Conservation (phyloP, 2,329 filamentous ascomycete genomes). For the Neonectria coccinea region DNA sequence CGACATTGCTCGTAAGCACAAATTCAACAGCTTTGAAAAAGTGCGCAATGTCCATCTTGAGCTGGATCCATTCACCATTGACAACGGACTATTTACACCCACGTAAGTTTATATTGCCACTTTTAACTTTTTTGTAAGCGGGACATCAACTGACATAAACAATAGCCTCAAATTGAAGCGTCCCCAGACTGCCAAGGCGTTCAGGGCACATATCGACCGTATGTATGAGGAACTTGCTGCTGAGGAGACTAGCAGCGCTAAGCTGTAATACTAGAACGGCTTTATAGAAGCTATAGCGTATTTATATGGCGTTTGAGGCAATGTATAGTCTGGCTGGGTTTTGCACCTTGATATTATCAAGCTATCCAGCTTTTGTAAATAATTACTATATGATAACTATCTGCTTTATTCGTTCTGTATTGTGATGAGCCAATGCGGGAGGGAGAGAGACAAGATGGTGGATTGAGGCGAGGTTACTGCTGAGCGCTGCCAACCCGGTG, state of each 20-base stretch:
- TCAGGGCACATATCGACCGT: slow-evolving; percentile 63
- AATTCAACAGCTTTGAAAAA: slow-evolving; percentile 92
- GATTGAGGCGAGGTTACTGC: too few relatives aligned
- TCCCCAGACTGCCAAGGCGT: slow-evolving; percentile 65
- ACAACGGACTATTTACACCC: slow-evolving; percentile 89
- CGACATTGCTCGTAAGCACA: slow-evolving; percentile 81
- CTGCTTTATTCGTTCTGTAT: background rate
- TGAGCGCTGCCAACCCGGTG: too few relatives aligned
- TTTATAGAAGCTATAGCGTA: slow-evolving; percentile 2
- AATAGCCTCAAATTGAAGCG: slow-evolving; percentile 70
- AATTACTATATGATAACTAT: background rate
- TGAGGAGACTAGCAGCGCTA: slow-evolving; percentile 35
- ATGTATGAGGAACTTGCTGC: slow-evolving; percentile 66
- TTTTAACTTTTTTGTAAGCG: background rate
- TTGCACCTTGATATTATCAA: background rate
- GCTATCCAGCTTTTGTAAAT: background rate
- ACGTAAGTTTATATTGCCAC: slow-evolving; percentile 72
- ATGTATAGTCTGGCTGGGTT: background rate
- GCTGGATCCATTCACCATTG: slow-evolving; percentile 90
- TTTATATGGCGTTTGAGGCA: slow-evolving; percentile 10
- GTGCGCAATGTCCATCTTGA: slow-evolving; percentile 80
- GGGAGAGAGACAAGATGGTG: too few relatives aligned
- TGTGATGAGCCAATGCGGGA: too few relatives aligned
- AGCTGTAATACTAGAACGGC: slow-evolving; percentile 39
- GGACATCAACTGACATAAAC: slow-evolving; percentile 24